A percentile compares a stretch with the other conserved stretches of the same genome.
phyloP scores from a whole-genome alignment of 768 basidiomycete species.

The Neoboletus magnificus region DNA sequence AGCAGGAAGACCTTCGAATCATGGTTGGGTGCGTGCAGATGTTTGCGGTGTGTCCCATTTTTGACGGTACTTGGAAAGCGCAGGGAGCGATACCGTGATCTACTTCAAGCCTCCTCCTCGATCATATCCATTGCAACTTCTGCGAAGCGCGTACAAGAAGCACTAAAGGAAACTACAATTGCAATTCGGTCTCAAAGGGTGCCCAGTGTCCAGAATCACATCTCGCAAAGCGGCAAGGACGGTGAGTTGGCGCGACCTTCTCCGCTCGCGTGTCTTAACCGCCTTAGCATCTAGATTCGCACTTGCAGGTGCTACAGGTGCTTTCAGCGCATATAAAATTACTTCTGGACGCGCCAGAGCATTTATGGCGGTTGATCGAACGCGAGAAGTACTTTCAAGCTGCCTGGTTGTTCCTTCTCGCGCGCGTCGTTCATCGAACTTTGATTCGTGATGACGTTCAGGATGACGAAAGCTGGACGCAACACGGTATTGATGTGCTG shows the following conservation, averaged over 20 bases:
- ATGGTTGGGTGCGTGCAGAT: conserved; percentile 83
- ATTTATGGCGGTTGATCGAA: conserved; percentile 86
- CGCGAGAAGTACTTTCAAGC: conserved; percentile 76
- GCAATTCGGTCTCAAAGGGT: conserved; percentile 49
- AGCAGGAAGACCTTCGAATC: conserved; percentile 81
- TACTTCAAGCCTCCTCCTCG: conserved; percentile 81
- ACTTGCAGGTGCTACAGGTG: conserved; percentile 64
- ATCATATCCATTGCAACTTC: conserved; percentile 75
- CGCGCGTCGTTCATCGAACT: conserved; percentile 79
- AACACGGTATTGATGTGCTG: conserved; percentile 58
- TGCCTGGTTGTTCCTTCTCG: conserved; percentile 82
- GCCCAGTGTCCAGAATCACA: conserved; percentile 41
- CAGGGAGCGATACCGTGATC: conserved; percentile 88
- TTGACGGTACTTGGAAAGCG: conserved; percentile 50
- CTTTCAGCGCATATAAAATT: conserved; percentile 88
- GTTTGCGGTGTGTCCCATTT: conserved; percentile 3
- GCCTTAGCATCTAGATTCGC: conserved; percentile 46
- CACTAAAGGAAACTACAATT: conserved; percentile 59
- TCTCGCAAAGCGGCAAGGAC: conserved; percentile 37
- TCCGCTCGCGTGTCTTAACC: not conserved
- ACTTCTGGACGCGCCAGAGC: conserved; percentile 88
- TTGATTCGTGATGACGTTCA: conserved; percentile 62
- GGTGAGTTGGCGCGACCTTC: conserved; percentile 34
- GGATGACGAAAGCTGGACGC: conserved; percentile 58
- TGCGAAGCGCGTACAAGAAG: conserved; percentile 58